Evolutionary conservation across 2,329 filamentous ascomycete species (phyloP).

Genomic region (Pseudogymnoascus sp.): DNA sequence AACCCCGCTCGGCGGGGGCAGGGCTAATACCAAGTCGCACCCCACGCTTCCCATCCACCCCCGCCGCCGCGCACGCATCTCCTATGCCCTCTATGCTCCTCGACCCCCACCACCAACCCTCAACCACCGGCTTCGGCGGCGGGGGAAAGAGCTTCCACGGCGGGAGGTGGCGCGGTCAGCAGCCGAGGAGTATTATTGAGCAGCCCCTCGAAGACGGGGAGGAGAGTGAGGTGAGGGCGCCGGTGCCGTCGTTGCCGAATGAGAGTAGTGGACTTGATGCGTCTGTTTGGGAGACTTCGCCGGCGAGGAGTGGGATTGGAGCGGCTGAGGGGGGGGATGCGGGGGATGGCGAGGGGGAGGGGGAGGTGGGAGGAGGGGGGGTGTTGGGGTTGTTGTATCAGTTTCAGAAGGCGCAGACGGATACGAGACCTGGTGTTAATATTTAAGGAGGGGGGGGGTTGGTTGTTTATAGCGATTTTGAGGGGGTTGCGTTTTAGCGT

Average conservation of each 20-base stretch:
- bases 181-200: conserved; percentile 43
- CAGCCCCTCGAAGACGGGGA: conserved; percentile 40
- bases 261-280: conserved; percentile 27
- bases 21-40: conserved; percentile 29
- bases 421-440: conserved; percentile 33
- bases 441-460: conserved; percentile 21
- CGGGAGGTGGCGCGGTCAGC: conserved; percentile 34
- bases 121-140: conserved; percentile 35
- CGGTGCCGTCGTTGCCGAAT: conserved; percentile 19
- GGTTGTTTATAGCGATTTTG: neutral
- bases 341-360: conserved; percentile 37
- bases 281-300: conserved; percentile 38
- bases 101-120: conserved; percentile 67
- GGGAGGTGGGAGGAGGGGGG: conserved; percentile 38
- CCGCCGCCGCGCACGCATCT: conserved; percentile 27
- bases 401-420: conserved; percentile 53
- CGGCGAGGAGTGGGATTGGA: conserved; percentile 19
- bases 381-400: conserved; percentile 59
- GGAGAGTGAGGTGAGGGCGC: conserved; percentile 16
- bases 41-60: conserved; percentile 33
- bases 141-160: conserved; percentile 37
- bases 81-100: conserved; percentile 66
- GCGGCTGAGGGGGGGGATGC: conserved; percentile 23
- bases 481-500: neutral
- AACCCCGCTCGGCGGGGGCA: conserved; percentile 35